Conservation (phyloP, 2,329 filamentous ascomycete species). For the Anthostomella pinea region DNA sequence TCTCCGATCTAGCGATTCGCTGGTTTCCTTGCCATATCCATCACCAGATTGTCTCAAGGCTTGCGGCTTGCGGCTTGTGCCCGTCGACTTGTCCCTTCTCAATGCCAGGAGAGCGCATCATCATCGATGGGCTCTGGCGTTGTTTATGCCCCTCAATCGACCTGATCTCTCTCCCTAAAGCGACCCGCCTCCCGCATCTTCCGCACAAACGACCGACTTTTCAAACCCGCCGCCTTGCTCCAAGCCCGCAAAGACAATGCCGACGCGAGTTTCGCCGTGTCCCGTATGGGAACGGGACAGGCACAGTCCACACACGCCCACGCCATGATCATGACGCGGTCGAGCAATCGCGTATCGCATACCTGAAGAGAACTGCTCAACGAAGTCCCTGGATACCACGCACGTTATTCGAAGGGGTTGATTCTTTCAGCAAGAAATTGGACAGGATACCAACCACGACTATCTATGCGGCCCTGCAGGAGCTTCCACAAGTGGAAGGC, state of each 20-base stretch:
- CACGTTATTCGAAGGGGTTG: conserved; percentile 19
- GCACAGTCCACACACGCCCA: not conserved
- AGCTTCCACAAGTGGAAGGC: conserved; percentile 35
- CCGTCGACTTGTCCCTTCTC: conserved; percentile 6
- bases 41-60: no score
- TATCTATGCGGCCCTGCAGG: conserved; percentile 48
- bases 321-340: conserved; percentile 1
- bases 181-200: conserved; percentile 22
- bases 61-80: no score
- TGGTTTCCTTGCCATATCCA: no score
- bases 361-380: conserved; percentile 24
- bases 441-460: conserved; percentile 31
- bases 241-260: conserved; percentile 7
- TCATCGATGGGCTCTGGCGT: conserved; percentile 60
- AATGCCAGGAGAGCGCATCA: conserved; percentile 39
- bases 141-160: conserved; percentile 60
- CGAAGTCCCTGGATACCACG: conserved; percentile 25
- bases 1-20: no score
- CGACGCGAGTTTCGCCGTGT: conserved; percentile 9
- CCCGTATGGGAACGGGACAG: no score
- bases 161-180: conserved; percentile 33
- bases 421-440: conserved; percentile 19
- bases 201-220: conserved; percentile 12
- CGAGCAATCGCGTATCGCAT: conserved; percentile 17
- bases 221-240: conserved; percentile 9